phyloP scores from a whole-genome alignment of 768 basidiomycete genomes.

The Gloeophyllum trabeum region DNA sequence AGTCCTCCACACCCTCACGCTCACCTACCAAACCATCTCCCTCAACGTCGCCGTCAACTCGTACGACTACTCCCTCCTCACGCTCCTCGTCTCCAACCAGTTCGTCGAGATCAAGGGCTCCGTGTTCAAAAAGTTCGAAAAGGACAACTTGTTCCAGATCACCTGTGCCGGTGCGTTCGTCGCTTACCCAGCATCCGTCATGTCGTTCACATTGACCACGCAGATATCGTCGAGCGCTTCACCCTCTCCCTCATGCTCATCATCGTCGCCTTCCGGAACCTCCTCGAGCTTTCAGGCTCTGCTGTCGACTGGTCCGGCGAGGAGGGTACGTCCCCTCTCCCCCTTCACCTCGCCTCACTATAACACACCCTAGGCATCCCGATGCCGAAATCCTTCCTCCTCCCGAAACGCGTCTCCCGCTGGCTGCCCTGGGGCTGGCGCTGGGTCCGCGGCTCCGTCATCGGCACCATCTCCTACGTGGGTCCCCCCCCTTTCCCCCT shows the following conservation, averaged over 20 bases:
- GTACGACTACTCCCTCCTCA: constrained; percentile 91
- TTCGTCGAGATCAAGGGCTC: constrained; percentile 99
- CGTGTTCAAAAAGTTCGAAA: constrained; percentile 99
- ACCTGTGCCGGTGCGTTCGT: constrained; percentile 75
- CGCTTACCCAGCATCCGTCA: not conserved
- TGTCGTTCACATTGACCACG: not conserved
- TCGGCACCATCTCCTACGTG: constrained; percentile 88
- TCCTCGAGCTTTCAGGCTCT: constrained; percentile 88
- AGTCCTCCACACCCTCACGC: constrained; percentile 89
- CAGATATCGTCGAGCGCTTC: constrained; percentile 97
- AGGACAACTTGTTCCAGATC: constrained; percentile 97
- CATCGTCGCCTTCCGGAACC: constrained; percentile 87
- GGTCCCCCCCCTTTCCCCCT: constrained; percentile 15
- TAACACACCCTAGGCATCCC: constrained; percentile 63
- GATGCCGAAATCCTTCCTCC: not conserved
- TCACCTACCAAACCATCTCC: constrained; percentile 91
- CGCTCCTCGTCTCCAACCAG: constrained; percentile 91
- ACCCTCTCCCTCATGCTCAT: constrained; percentile 84
- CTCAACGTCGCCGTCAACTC: constrained; percentile 98
- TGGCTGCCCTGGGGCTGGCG: not conserved
- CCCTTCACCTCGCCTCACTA: constrained; percentile 49
- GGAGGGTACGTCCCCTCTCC: not conserved
- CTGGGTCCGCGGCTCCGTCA: constrained; percentile 67
- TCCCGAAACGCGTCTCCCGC: not conserved
- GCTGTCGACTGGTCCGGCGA: constrained; percentile 54